Evolutionary conservation across 495 filamentous ascomycete species (phyloP).

Genomic region (Trichoderma reesei): DNA sequence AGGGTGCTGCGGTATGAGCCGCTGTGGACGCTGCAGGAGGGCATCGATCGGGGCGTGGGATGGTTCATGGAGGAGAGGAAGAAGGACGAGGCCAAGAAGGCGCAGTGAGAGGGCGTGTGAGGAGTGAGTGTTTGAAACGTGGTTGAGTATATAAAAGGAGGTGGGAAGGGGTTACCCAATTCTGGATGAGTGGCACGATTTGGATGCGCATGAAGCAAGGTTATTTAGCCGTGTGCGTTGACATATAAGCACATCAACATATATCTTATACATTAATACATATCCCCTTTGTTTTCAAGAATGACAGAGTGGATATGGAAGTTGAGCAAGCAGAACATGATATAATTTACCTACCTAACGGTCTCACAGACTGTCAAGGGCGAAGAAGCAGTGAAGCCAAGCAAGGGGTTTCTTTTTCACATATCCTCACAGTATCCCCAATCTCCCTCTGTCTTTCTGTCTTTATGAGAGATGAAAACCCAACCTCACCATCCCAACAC

Average conservation of each 20-base stretch:
- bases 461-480: too few relatives aligned
- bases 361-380: too few relatives aligned
- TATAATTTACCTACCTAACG: too few relatives aligned
- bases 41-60: conserved; percentile 56
- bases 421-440: too few relatives aligned
- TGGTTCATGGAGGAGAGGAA: conserved; percentile 51
- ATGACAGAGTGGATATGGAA: too few relatives aligned
- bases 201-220: neutral
- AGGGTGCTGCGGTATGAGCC: conserved; percentile 64
- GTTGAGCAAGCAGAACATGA: too few relatives aligned
- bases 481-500: too few relatives aligned
- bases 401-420: too few relatives aligned
- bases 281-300: neutral
- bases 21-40: conserved; percentile 64
- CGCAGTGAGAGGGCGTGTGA: conserved; percentile 11
- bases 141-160: neutral
- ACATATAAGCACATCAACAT: neutral
- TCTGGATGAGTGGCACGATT: neutral
- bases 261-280: neutral
- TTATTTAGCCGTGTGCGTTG: neutral
- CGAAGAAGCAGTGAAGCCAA: too few relatives aligned
- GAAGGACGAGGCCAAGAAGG: conserved; percentile 16
- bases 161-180: too few relatives aligned
- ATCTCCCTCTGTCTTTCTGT: too few relatives aligned
- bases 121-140: neutral